Evolutionary conservation across 176 grass and related monocot species (phyloP).

Genomic region (Aechmea fasciata): DNA sequence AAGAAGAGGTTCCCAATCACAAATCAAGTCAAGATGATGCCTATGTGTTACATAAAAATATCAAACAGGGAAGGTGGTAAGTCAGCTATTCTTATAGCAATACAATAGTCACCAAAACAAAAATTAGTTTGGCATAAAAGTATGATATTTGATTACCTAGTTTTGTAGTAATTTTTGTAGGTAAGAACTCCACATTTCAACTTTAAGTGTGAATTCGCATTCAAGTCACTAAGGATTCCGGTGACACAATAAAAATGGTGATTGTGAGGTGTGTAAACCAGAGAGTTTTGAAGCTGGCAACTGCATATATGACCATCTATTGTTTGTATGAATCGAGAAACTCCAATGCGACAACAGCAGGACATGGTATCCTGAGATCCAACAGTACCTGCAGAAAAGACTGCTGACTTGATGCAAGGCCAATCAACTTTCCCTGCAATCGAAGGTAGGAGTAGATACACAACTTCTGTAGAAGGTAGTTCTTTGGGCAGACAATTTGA

Average conservation of each 20-base stretch:
- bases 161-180: conserved; percentile 47
- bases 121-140: background rate
- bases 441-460: conserved; percentile 61
- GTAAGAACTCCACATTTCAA: conserved; percentile 30
- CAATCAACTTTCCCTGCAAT: conserved; percentile 72
- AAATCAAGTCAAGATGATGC: conserved; percentile 38
- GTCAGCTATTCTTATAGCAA: background rate
- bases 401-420: conserved; percentile 37
- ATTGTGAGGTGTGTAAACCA: conserved; percentile 63
- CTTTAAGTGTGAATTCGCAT: conserved; percentile 39
- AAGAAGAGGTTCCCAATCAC: conserved; percentile 38
- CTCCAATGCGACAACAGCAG: conserved; percentile 28
- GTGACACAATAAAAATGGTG: conserved; percentile 36
- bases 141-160: conserved; percentile 31
- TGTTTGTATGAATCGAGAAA: conserved; percentile 36
- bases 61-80: background rate
- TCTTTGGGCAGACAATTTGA: conserved; percentile 24
- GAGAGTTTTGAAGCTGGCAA: conserved; percentile 43
- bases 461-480: conserved; percentile 35
- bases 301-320: conserved; percentile 36
- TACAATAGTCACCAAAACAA: background rate
- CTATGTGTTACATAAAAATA: conserved; percentile 18
- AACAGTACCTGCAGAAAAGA: conserved; percentile 21
- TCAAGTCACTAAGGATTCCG: conserved; percentile 34
- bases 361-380: conserved; percentile 10